Percentiles rank a stretch among this genome's conserved stretches.
phyloP scores from a whole-genome alignment of 2,329 filamentous ascomycete genomes.

The Xylaria digitata region DNA sequence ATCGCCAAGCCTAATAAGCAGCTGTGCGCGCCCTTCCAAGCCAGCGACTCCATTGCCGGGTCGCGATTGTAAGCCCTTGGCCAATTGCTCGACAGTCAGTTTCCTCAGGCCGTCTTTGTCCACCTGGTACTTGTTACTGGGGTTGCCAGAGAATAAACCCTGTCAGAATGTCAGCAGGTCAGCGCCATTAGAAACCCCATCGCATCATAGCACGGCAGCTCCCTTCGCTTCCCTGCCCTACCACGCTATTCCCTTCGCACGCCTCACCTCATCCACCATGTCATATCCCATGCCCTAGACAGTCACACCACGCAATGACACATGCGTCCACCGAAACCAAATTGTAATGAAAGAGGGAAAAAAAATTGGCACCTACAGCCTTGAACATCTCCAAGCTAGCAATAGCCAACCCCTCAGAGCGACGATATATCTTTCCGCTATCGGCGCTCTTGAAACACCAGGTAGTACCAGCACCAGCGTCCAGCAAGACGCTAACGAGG shows the following conservation, averaged over 20 bases:
- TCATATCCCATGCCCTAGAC: not conserved
- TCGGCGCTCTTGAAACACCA: slow-evolving; percentile 96
- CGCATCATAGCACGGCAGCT: not conserved
- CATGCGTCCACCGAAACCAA: not conserved
- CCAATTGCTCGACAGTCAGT: slow-evolving; percentile 79
- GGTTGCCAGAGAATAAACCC: slow-evolving; percentile 87
- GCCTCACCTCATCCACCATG: not conserved
- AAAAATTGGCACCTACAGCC: slow-evolving; percentile 51
- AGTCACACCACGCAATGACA: not conserved
- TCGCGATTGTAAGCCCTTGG: slow-evolving; percentile 85
- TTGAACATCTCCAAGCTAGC: slow-evolving; percentile 92
- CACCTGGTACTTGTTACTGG: slow-evolving; percentile 85
- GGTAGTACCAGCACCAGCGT: slow-evolving; percentile 87
- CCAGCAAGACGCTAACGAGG: slow-evolving; percentile 81
- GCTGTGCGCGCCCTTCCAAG: slow-evolving; percentile 82
- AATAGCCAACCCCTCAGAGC: slow-evolving; percentile 73
- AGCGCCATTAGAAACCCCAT: too few relatives aligned
- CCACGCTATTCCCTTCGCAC: not conserved
- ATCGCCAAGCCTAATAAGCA: slow-evolving; percentile 79
- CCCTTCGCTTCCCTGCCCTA: not conserved
- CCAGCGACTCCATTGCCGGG: slow-evolving; percentile 85
- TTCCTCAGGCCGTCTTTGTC: slow-evolving; percentile 83
- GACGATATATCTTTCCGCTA: slow-evolving; percentile 82
- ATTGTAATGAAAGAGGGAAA: too few relatives aligned
- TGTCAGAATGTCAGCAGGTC: slow-evolving; percentile 44